phyloP scores from a whole-genome alignment of 139 green algal genomes.

The Chlorella sp. region DNA sequence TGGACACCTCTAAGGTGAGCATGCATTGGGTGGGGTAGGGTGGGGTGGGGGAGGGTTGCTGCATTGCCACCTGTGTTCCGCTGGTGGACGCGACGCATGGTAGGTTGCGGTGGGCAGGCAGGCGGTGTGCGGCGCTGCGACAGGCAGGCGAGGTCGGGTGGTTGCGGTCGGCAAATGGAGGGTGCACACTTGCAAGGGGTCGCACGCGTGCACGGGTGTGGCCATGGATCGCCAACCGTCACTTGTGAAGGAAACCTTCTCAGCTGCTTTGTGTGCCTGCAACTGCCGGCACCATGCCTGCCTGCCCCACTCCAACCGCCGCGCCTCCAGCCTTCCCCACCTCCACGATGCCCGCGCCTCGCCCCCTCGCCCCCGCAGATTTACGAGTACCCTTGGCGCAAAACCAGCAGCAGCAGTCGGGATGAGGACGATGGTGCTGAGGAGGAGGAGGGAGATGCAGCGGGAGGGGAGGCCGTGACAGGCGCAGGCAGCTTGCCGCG shows the following conservation, averaged over 20 bases:
- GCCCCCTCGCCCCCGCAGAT: background rate
- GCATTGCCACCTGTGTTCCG: too few species aligned
- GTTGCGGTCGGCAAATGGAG: background rate
- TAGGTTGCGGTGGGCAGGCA: too few species aligned
- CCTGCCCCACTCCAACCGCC: background rate
- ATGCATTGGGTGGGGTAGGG: background rate
- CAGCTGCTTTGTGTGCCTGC: background rate
- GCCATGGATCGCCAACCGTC: background rate
- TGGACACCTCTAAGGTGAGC: constrained; percentile 14
- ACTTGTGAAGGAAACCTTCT: background rate
- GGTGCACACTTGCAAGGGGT: background rate
- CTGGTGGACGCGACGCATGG: too few species aligned
- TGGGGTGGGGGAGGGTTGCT: background rate
- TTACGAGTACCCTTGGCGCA: constrained; percentile 33
- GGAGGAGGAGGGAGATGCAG: background rate
- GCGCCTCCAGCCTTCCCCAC: background rate
- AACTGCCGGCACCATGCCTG: background rate
- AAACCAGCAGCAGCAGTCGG: background rate
- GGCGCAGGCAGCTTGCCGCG: background rate
- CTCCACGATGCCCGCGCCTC: background rate
- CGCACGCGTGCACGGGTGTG: too few species aligned
- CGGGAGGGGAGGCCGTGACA: background rate
- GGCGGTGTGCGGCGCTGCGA: background rate
- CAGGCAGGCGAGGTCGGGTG: background rate
- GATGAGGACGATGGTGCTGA: background rate